These are phyloP conservation scores for Aurinia saxatilis DNA, from an alignment of 345 rosid species.

Conservation along the genomic window DNA sequence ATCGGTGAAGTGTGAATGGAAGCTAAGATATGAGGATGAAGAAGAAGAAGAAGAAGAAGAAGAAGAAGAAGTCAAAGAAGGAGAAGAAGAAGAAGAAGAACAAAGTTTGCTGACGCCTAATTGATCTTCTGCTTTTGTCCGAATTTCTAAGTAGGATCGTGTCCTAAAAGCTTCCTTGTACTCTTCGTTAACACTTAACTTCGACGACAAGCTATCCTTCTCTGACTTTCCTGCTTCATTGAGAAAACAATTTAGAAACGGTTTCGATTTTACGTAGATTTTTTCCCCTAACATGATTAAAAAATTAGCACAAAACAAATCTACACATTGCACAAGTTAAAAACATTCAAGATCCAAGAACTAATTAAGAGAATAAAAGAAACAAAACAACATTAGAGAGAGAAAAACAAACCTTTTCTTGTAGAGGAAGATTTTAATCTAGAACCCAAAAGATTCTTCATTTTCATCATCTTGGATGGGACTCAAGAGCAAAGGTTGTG, in stretches of 20 bases:
- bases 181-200: constrained; percentile 61
- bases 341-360: constrained; percentile 3
- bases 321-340: not conserved
- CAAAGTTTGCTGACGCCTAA: constrained; percentile 26
- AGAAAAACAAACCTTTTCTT: constrained; percentile 28
- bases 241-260: constrained; percentile 5
- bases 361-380: not conserved
- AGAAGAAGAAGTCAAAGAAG: not conserved
- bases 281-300: not conserved
- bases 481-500: not conserved
- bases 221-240: constrained; percentile 34
- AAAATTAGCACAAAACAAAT: not conserved
- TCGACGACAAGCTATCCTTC: constrained; percentile 34
- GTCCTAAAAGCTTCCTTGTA: constrained; percentile 83
- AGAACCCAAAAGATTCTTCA: constrained; percentile 22
- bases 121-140: constrained; percentile 50
- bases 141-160: constrained; percentile 63
- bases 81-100: constrained; percentile 31
- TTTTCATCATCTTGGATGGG: constrained; percentile 25
- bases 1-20: constrained; percentile 42
- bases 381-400: not conserved
- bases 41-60: constrained; percentile 5
- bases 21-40: constrained; percentile 29
- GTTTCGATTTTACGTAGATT: not conserved
- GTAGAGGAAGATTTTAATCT: constrained; percentile 26